These are phyloP conservation scores for Tetrahymena malaccensis DNA, from an alignment of 73 alveolate genomes.

Conservation along the genomic window DNA sequence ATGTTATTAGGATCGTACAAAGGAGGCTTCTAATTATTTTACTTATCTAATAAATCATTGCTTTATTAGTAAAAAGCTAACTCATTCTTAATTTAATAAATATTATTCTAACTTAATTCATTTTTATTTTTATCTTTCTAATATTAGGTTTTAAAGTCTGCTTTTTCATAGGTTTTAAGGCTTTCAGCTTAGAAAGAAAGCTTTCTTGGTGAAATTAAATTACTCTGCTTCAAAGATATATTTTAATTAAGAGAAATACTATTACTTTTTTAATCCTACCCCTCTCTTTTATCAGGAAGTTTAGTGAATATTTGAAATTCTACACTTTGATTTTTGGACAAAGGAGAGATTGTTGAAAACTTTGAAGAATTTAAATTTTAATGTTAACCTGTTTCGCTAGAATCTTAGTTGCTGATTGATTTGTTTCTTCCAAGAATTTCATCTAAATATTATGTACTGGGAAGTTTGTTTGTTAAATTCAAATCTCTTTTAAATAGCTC, in stretches of 20 bases:
- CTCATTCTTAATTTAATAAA: background rate
- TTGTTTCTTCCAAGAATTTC: background rate
- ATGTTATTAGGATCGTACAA: background rate
- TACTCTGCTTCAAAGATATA: background rate
- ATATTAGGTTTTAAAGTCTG: background rate
- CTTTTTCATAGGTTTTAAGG: background rate
- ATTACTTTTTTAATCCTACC: background rate
- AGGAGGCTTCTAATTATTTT: background rate
- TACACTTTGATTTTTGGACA: background rate
- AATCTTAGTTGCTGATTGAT: background rate
- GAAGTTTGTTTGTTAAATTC: background rate
- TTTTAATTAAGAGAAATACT: background rate
- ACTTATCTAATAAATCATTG: background rate
- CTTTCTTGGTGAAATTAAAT: background rate
- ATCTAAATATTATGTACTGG: background rate
- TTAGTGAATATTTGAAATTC: background rate
- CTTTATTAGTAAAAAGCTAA: background rate
- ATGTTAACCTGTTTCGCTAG: background rate
- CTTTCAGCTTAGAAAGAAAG: background rate
- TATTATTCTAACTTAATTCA: background rate
- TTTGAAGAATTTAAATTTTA: background rate
- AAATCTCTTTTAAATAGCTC: background rate
- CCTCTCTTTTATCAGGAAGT: background rate
- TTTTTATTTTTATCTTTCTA: background rate
- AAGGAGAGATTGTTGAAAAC: background rate